Conservation (phyloP, 495 filamentous ascomycete genomes). For the Xylaria venustula region DNA sequence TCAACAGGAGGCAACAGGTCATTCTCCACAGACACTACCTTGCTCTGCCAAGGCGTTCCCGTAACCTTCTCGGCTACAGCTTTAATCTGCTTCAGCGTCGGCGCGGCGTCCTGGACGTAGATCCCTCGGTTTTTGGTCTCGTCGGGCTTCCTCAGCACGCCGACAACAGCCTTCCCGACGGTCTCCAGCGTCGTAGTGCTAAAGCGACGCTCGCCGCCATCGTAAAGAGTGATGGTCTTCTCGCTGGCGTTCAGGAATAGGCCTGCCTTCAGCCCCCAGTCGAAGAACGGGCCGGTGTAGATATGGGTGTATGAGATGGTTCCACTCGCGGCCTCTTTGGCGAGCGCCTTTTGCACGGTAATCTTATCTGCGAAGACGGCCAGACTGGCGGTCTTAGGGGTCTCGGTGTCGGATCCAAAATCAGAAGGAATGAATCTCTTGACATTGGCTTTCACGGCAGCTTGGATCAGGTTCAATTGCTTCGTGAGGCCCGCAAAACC, state of each 20-base stretch:
- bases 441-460: conserved; percentile 53
- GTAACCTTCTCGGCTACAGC: conserved; percentile 40
- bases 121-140: conserved; percentile 49
- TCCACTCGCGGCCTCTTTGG: conserved; percentile 26
- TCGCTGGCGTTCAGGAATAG: conserved; percentile 40
- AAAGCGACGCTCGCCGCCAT: conserved; percentile 46
- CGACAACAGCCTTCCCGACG: conserved; percentile 42
- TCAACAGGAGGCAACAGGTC: conserved; percentile 29
- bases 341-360: conserved; percentile 37
- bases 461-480: conserved; percentile 55
- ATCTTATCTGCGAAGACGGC: conserved; percentile 45
- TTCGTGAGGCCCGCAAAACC: conserved; percentile 27
- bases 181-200: conserved; percentile 39
- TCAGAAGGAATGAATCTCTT: conserved; percentile 60
- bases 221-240: conserved; percentile 37
- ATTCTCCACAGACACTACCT: conserved; percentile 14
- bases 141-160: conserved; percentile 41
- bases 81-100: conserved; percentile 46
- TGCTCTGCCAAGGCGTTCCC: conserved; percentile 29
- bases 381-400: conserved; percentile 30
- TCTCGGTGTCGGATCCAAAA: conserved; percentile 46
- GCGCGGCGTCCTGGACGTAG: conserved; percentile 34
- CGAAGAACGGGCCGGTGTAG: conserved; percentile 42
- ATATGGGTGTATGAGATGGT: conserved; percentile 47
- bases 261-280: conserved; percentile 34